phyloP scores from a whole-genome alignment of 1,139 yeast species.

The Saccharomycopsis crataegensis region DNA sequence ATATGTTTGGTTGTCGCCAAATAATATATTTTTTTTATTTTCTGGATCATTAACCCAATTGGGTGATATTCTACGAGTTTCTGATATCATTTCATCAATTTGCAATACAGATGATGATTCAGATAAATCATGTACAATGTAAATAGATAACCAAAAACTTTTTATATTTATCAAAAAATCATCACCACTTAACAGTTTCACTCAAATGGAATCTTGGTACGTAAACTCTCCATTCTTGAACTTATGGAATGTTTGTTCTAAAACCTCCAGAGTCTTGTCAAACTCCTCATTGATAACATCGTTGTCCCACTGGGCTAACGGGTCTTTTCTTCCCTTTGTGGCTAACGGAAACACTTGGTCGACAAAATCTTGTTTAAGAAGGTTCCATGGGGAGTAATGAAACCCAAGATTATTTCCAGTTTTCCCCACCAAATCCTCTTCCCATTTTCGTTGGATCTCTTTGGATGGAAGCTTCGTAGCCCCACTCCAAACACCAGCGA shows the following conservation, averaged over 20 bases:
- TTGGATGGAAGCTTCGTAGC: slow-evolving; percentile 23
- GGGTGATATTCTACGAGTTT: too few species aligned
- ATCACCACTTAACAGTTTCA: neutral
- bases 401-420: slow-evolving; percentile 26
- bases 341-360: slow-evolving; percentile 25
- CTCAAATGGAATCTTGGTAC: slow-evolving; percentile 9
- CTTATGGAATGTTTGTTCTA: slow-evolving; percentile 11
- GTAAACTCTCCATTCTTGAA: slow-evolving; percentile 14
- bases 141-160: too few species aligned
- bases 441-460: slow-evolving; percentile 24
- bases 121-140: too few species aligned
- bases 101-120: too few species aligned
- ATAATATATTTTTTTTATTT: too few species aligned
- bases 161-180: neutral
- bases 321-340: slow-evolving; percentile 28
- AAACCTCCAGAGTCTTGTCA: neutral
- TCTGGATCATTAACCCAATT: too few species aligned
- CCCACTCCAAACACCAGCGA: slow-evolving; percentile 26
- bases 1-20: too few species aligned
- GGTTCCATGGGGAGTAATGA: slow-evolving; percentile 28
- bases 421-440: slow-evolving; percentile 20
- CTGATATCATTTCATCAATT: too few species aligned
- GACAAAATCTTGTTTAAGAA: slow-evolving; percentile 27
- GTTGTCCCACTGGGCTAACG: slow-evolving; percentile 25
- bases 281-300: slow-evolving; percentile 20